phyloP scores from a whole-genome alignment of 768 basidiomycete species.

The Termitomyces sp. region DNA sequence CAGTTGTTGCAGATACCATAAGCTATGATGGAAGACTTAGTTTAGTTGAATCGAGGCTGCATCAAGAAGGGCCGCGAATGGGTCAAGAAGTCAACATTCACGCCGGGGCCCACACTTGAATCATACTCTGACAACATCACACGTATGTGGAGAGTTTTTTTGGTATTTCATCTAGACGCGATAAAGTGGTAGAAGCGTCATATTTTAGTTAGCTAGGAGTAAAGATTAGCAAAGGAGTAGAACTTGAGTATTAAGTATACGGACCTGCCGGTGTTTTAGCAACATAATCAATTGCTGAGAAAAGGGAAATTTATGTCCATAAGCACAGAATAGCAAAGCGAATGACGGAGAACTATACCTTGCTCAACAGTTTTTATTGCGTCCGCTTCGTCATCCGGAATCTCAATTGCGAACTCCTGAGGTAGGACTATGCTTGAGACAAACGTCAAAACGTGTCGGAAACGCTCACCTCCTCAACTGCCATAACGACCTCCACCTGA shows the following conservation, averaged over 20 bases:
- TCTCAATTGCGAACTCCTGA: slow-evolving; percentile 96
- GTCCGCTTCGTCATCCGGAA: slow-evolving; percentile 96
- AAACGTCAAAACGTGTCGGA: slow-evolving; percentile 2
- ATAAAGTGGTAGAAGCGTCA: too few species aligned
- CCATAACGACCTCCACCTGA: slow-evolving; percentile 98
- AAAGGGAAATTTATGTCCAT: slow-evolving; percentile 7
- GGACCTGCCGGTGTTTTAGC: slow-evolving; percentile 86
- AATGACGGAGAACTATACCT: slow-evolving; percentile 48
- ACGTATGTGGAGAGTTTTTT: too few species aligned
- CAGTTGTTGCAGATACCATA: not conserved
- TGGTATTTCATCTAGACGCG: too few species aligned
- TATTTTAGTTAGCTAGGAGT: too few species aligned
- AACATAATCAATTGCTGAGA: slow-evolving; percentile 89
- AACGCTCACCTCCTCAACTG: slow-evolving; percentile 80
- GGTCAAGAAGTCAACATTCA: not conserved
- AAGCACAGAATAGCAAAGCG: slow-evolving; percentile 7
- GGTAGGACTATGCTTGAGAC: slow-evolving; percentile 4
- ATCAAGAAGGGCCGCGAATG: too few species aligned
- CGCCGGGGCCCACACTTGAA: not conserved
- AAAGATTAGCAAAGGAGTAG: too few species aligned
- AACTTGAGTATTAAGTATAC: not conserved
- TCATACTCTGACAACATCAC: not conserved
- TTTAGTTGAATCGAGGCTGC: not conserved
- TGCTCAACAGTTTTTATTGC: slow-evolving; percentile 89
- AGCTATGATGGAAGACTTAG: not conserved